Evolutionary conservation across 192 early-diverging fungal genomes (phyloP), one percentile per base, ranked within the genome.

Genomic region (Entomortierella lignicola): DNA sequence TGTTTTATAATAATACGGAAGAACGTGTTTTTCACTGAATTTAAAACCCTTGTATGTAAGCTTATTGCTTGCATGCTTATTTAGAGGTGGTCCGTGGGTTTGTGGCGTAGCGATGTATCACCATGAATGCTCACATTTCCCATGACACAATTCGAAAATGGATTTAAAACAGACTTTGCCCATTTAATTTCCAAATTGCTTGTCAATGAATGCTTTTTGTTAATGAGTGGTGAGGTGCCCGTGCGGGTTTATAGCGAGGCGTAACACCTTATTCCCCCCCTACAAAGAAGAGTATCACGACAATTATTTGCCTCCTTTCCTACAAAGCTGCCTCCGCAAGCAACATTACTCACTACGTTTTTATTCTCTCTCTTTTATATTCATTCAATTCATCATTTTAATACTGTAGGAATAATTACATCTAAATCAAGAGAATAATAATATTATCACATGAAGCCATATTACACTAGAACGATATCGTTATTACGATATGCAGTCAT

Each of bases 401-500:
- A n/a, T 11, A 25, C 8, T 7, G 18, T 15, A 42, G 39, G 13
- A 42, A 42, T 10, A 42, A 42, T 42, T 42, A 18, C 50, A 8
- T 23, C 50, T 44, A 55, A 34, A 29, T 25, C 30, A 44, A 39
- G 21, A 41, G 21, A 1, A 44, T 48, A 34, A 60, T 7, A n/a
- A 57, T 42, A 37, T 4, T 37, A 37, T 4, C 57, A 44, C 25
- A 67, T 57, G 60, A 42, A 55, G 32, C 51, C 44, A 47, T 52
- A 57, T 15, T 20, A 42, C 27, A 43, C 51, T 21, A 50, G 64
- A 18, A 61, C 65, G 20, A 0, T 53, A 42, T 25, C 44, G 23
- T 44, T 65, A 21, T 41, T 79, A 27, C 61, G 75, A 32, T 79
- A 70, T 29, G 55, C 43, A 21, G 44, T 44, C 23, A 13, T 66